These are phyloP conservation scores for Senecio squalidus DNA, from an alignment of 140 eudicot genomes.

Conservation along the genomic window DNA sequence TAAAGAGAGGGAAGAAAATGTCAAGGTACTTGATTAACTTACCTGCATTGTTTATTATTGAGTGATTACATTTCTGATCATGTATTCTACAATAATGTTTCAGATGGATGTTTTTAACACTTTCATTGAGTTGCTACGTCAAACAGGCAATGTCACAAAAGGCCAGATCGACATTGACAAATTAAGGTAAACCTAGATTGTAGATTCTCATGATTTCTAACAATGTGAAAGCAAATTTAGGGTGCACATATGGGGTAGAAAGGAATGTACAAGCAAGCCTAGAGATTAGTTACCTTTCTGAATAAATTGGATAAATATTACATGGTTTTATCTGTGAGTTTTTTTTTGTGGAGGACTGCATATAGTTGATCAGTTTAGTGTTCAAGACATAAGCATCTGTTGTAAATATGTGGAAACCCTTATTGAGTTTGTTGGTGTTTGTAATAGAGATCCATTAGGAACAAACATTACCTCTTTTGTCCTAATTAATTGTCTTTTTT, in stretches of 20 bases:
- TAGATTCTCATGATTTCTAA: neutral
- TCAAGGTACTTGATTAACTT: constrained; percentile 52
- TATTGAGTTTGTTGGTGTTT: constrained; percentile 4
- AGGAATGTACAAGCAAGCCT: no score
- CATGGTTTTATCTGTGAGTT: neutral
- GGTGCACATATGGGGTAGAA: no score
- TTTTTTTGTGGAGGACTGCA: neutral
- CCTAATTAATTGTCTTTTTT: neutral
- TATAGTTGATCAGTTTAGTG: constrained; percentile 5
- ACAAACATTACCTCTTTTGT: neutral
- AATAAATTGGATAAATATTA: neutral
- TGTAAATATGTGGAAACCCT: constrained; percentile 4
- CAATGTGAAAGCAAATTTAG: neutral
- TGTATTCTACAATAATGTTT: constrained; percentile 17
- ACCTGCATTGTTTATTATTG: neutral
- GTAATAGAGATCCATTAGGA: constrained; percentile 4
- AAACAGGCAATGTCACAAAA: constrained; percentile 91
- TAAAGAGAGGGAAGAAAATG: constrained; percentile 98
- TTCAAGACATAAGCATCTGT: neutral
- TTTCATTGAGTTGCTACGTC: constrained; percentile 90
- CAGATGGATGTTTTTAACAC: constrained; percentile 99
- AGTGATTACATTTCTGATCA: constrained; percentile 15
- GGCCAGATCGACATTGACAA: constrained; percentile 84
- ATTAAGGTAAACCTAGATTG: constrained; percentile 48
- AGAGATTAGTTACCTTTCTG: no score